These are phyloP conservation scores for Chaetomiaceae sp. DNA, from an alignment of 2,329 filamentous ascomycete genomes.

Conservation along the genomic window DNA sequence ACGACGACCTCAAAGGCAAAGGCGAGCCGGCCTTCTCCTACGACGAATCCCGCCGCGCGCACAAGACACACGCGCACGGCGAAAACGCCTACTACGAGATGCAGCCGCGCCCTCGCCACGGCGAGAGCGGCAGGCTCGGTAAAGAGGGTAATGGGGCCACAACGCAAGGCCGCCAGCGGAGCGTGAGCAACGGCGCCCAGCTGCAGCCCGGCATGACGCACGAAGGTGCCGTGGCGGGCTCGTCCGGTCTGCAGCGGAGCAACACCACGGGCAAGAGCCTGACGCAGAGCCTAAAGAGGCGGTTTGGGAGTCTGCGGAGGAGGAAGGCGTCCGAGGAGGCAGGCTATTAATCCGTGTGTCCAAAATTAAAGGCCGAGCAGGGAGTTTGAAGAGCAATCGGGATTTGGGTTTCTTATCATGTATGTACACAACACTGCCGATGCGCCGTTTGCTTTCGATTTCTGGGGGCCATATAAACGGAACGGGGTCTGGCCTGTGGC, in stretches of 20 bases:
- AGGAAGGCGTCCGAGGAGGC: slow-evolving; percentile 32
- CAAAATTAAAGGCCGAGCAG: no score
- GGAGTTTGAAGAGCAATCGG: no score
- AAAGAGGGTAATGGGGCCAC: slow-evolving; percentile 23
- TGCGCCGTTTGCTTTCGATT: no score
- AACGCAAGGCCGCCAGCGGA: slow-evolving; percentile 39
- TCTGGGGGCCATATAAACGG: no score
- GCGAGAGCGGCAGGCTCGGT: no score
- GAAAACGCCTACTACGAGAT: slow-evolving; percentile 47
- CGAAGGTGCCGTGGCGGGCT: no score
- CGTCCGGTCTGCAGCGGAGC: slow-evolving; percentile 33
- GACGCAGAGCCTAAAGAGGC: slow-evolving; percentile 49
- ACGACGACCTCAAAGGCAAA: slow-evolving; percentile 77
- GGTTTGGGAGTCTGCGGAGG: slow-evolving; percentile 50
- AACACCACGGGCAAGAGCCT: slow-evolving; percentile 43
- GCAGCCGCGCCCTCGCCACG: slow-evolving; percentile 32
- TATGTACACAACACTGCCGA: no score
- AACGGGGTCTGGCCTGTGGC: no score
- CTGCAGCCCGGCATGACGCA: no score
- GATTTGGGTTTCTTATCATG: no score
- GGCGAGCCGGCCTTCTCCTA: slow-evolving; percentile 70
- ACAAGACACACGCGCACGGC: slow-evolving; percentile 37
- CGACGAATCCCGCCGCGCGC: slow-evolving; percentile 62
- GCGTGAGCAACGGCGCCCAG: slow-evolving; percentile 40
- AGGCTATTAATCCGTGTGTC: slow-evolving; percentile 1